Evolutionary conservation across 306 rosid genomes (phyloP).

Genomic region (Trichosanthes truncata): DNA sequence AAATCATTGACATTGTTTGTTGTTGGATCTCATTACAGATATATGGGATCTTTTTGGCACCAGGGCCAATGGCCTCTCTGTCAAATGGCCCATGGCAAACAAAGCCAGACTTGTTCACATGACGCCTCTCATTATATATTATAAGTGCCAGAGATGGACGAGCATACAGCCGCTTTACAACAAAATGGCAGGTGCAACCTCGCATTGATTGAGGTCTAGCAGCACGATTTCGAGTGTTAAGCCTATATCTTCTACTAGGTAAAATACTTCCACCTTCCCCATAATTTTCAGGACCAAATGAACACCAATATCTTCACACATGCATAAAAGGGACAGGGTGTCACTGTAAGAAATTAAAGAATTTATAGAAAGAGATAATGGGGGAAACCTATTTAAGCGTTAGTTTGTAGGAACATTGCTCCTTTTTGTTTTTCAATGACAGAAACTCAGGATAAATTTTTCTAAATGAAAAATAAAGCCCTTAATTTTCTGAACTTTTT

Average conservation of each 20-base stretch:
- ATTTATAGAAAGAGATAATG: not conserved
- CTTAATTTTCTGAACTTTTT: not conserved
- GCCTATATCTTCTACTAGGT: conserved; percentile 89
- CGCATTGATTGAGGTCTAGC: conserved; percentile 99
- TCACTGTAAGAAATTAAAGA: not conserved
- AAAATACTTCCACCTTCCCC: conserved; percentile 86
- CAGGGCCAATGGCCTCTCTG: conserved; percentile 91
- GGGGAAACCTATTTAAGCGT: not conserved
- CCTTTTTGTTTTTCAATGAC: not conserved
- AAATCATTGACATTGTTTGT: conserved; percentile 95
- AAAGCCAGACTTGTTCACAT: conserved; percentile 79
- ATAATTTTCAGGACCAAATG: conserved; percentile 94
- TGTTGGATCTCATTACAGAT: conserved; percentile 90
- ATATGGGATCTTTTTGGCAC: conserved; percentile 77
- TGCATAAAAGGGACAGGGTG: not conserved
- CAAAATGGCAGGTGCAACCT: conserved; percentile 90
- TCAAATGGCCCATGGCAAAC: conserved; percentile 95
- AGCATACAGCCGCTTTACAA: conserved; percentile 78
- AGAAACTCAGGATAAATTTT: not conserved
- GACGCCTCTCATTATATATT: conserved; percentile 73
- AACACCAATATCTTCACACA: conserved; percentile 84
- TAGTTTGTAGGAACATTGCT: not conserved
- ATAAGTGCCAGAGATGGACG: conserved; percentile 76
- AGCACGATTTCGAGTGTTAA: conserved; percentile 92
- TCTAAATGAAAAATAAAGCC: not conserved